Evolutionary conservation across 2,329 filamentous ascomycete genomes (phyloP), one percentile per base, ranked within the genome.

Genomic region (Cladophialophora carrionii): DNA sequence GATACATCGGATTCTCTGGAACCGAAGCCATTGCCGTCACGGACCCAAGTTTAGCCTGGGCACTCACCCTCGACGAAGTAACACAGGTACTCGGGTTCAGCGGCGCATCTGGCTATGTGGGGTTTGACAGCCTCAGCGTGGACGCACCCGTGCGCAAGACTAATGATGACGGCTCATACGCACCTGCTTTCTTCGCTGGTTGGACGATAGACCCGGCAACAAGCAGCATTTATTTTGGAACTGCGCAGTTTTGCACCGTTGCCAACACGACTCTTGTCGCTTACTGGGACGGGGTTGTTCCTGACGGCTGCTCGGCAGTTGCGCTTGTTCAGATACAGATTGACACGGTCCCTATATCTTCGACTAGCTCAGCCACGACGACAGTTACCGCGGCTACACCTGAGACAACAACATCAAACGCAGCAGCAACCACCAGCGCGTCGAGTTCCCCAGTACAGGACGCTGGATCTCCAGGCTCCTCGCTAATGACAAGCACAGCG

Each of bases 1-100:
- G 48, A 31, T 63, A 58, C 26, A 57, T 63, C 17, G 61, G 61
- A 14, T 63, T 63, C 46, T 58, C 61, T 7, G 61, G 61, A 12
- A 63, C 54, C 32, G 55, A 58, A 2, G 61, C 61, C 26, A 63
- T 63, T 26, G 55, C 48, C 34, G 55, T 63, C 7, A 63, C 61
- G n/a, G 61, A 63, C 34, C 29, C 43, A 26, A 32, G 20, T 8
- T 20, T 52, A 1, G 61, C 61, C 4, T 58, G 61, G 61, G 31
- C 55, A 4, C 17, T 63, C 3, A 43, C 22, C 14, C 56, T 58
- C 43, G 24, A 54, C 22, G n/a, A 43, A 1, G 14, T 14, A 22
- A 58, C 41, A 34, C 61, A 63, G 4, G 48, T 63, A 7, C 55
- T 63, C 14, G 46, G 54, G 1, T 63, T 63, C 46, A 58, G 61